Conservation (phyloP, 164 flowering plant genomes). For the Buxus sempervirens region DNA sequence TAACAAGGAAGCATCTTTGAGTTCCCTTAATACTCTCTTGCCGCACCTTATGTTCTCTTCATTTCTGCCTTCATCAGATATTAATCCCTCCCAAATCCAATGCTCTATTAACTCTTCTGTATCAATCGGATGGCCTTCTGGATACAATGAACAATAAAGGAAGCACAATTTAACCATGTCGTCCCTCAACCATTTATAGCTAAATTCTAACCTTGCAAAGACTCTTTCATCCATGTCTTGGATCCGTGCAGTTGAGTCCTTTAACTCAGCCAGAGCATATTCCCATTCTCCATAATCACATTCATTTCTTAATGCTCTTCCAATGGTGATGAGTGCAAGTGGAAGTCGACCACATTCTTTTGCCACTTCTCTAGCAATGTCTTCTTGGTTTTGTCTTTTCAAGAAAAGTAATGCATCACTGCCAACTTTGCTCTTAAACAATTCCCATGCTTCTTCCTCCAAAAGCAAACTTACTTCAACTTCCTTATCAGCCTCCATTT, state of each 20-base stretch:
- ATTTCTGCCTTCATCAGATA: too few species aligned
- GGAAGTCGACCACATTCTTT: constrained; percentile 20
- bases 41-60: too few species aligned
- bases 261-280: constrained; percentile 12
- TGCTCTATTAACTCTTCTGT: too few species aligned
- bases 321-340: constrained; percentile 15
- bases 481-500: constrained; percentile 5
- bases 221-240: background rate
- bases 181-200: background rate
- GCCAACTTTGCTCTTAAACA: constrained; percentile 14
- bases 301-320: constrained; percentile 9
- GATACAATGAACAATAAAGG: constrained; percentile 1
- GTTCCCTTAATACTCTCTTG: too few species aligned
- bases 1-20: too few species aligned
- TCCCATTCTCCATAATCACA: constrained; percentile 14
- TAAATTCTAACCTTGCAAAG: background rate
- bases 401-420: background rate
- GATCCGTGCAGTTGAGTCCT: background rate
- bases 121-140: background rate
- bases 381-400: background rate
- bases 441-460: constrained; percentile 14
- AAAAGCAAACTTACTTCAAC: constrained; percentile 7
- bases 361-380: constrained; percentile 1
- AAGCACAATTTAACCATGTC: background rate
- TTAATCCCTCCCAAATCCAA: too few species aligned